Evolutionary conservation across 495 filamentous ascomycete species (phyloP), one percentile per base, ranked within the genome.

Genomic region (Achaetomiella virescens): DNA sequence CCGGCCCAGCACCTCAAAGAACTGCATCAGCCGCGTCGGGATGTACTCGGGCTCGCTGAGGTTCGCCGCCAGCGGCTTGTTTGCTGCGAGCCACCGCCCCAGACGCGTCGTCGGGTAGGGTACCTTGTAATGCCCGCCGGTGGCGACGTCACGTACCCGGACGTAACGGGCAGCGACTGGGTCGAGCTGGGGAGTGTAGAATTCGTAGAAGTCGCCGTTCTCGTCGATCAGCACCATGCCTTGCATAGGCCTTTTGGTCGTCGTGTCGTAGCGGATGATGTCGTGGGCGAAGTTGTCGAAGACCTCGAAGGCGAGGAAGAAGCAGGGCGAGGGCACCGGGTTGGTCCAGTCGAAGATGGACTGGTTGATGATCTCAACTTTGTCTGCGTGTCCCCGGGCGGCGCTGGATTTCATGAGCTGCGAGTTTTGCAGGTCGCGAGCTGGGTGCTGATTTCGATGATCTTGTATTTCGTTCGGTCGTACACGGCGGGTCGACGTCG

Each of bases 231-330:
- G 72, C 11, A 96, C 93, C 37, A 80, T 82, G 38, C 89, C 89
- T 72, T 99, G 93, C 44, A 93, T 78, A 0, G 91, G 85, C 45
- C 82, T 65, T 63, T 88, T 84, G 17, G 89, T 95, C 33, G 70
- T 63, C 6, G 79, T 72, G 69, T 96, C 84, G 76, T 96, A 97
- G 60, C 93, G 90, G 62, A 99, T 81, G 38, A 84, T 78, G 74
- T 99, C 93, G 74, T 99, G 93, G 21, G 88, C 84, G 71, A 99
- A 97, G 72, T 99, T 99, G 73, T 99, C 93, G 64, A 97, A 91
- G 53, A 99, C 93, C 67, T 99, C 93, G 62, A 99, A 84, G n/a
- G 91, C 93, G 5, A 99, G 80, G 76, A 99, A 97, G 75, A 93
- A 99, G 76, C 93, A 97, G 0, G 93, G 92, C 1, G 85, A 87